These are phyloP conservation scores for Pneumocystis oryctolagi DNA, from an alignment of 1,139 yeast genomes.

Conservation along the genomic window DNA sequence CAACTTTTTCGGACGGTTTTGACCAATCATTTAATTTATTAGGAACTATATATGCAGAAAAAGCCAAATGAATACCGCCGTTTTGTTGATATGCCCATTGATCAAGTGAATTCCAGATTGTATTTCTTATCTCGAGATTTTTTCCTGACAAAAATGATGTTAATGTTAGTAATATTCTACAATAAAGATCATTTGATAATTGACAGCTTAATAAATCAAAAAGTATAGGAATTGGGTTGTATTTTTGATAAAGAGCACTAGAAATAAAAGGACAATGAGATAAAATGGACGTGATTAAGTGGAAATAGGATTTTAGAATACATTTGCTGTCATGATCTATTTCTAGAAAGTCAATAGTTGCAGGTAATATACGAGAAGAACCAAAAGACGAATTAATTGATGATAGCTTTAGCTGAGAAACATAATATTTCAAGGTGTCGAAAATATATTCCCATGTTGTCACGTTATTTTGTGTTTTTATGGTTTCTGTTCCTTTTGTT, in stretches of 20 bases:
- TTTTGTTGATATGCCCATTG: constrained; percentile 46
- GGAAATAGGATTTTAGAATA: constrained; percentile 57
- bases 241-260: constrained; percentile 23
- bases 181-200: constrained; percentile 45
- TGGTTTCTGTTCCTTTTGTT: constrained; percentile 7
- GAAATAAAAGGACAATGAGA: constrained; percentile 30
- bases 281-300: constrained; percentile 38
- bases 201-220: constrained; percentile 31
- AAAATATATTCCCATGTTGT: constrained; percentile 40
- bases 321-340: constrained; percentile 72
- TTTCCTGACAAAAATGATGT: constrained; percentile 6
- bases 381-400: constrained; percentile 2
- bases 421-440: constrained; percentile 42
- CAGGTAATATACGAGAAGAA: constrained; percentile 7
- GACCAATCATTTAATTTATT: constrained; percentile 5
- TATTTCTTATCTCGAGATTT: not conserved
- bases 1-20: constrained; percentile 21
- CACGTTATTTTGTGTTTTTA: constrained; percentile 16
- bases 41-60: constrained; percentile 11
- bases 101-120: constrained; percentile 1
- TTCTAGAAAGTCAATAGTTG: constrained; percentile 27
- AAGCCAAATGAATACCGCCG: constrained; percentile 15
- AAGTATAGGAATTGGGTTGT: constrained; percentile 19
- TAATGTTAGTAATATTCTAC: constrained; percentile 11
- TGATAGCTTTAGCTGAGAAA: constrained; percentile 30